Base-by-base conservation (phyloP, 2,329 filamentous ascomycete genomes). In the Huntiella moniliformis region DNA sequence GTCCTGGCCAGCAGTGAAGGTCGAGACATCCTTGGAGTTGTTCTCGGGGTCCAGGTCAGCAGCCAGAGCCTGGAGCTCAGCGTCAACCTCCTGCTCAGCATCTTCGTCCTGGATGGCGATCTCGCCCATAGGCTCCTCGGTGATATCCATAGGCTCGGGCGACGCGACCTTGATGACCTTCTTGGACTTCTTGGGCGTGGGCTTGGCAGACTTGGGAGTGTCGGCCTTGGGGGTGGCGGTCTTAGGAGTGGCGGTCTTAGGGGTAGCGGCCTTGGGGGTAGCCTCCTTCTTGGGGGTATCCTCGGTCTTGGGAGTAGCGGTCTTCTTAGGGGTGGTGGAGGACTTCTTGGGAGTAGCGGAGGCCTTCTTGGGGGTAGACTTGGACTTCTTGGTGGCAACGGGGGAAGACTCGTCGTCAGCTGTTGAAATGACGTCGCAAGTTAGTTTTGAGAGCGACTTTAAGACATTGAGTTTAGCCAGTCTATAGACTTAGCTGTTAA, bases 1-100 rank as follows among this genome's bases (percentile, higher is more conserved):
- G 38, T 67, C 65, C 53, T 69, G 65, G 12, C 67, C 67, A n/a
- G 63, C 53, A 54, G 68, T 61, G 56, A 65, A 70, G 44, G 57
- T 54, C 28, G 55, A 55, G 38, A 58, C 57, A 28, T 54, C 56
- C 4, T 55, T 57, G 13, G 56, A 56, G 28, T 51, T 54, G 22
- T 67, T 65, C 52, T 61, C 65, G 39, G 66, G 64, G 45, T 69
- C 63, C 6, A 68, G 52, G 46, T 61, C 57, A 22, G 61, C 59
- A 7, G 66, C 68, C 4, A 71, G 58, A n/a, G 61, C 58, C 51
- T 63, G 56, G 22, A 62, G 61, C 34, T 63, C 61, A 22, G 62
- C 63, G 42, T 67, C 60, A 22, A 62, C 61, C 46, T 67, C 59
- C 34, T 61, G 60, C 15, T 63, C 63, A 32, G 51, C 57, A 36